These are phyloP conservation scores for Cutaneotrichosporon daszewskae DNA, from an alignment of 1,284 basidiomycete species.

Conservation along the genomic window DNA sequence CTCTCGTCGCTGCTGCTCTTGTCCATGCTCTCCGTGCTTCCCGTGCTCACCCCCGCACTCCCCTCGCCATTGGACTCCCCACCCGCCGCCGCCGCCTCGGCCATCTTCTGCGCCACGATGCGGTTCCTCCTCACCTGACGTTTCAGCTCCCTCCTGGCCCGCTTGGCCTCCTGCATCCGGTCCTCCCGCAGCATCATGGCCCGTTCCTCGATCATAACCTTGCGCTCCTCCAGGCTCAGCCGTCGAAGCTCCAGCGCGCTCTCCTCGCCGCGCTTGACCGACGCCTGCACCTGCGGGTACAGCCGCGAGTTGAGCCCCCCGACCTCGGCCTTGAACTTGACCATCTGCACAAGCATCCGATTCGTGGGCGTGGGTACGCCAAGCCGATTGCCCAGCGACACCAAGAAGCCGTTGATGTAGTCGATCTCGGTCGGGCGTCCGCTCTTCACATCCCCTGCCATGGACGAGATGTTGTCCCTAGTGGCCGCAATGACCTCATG, in stretches of 20 bases:
- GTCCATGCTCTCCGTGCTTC: background rate
- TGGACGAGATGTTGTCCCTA: constrained; percentile 65
- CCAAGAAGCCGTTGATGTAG: constrained; percentile 80
- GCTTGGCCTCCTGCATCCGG: constrained; percentile 1
- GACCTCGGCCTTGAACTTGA: constrained; percentile 52
- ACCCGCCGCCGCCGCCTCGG: background rate
- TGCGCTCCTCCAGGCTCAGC: constrained; percentile 8
- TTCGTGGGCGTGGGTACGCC: constrained; percentile 61
- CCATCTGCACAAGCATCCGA: constrained; percentile 58
- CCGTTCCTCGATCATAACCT: constrained; percentile 7
- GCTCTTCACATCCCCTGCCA: constrained; percentile 62
- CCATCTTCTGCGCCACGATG: background rate
- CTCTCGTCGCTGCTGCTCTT: background rate
- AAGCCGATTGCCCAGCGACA: constrained; percentile 60
- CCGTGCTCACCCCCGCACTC: background rate
- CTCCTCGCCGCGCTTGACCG: constrained; percentile 2
- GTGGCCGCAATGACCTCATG: constrained; percentile 57
- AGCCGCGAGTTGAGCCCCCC: constrained; percentile 11
- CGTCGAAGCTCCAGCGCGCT: background rate
- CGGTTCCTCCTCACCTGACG: background rate
- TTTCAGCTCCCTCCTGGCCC: constrained; percentile 5
- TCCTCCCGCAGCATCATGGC: constrained; percentile 9
- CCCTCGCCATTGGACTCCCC: background rate
- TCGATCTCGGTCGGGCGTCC: constrained; percentile 67
- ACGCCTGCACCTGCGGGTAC: background rate